Percentiles rank a stretch among this genome's conserved stretches.
phyloP scores from a whole-genome alignment of 345 rosid genomes.

The Citrus inodora region DNA sequence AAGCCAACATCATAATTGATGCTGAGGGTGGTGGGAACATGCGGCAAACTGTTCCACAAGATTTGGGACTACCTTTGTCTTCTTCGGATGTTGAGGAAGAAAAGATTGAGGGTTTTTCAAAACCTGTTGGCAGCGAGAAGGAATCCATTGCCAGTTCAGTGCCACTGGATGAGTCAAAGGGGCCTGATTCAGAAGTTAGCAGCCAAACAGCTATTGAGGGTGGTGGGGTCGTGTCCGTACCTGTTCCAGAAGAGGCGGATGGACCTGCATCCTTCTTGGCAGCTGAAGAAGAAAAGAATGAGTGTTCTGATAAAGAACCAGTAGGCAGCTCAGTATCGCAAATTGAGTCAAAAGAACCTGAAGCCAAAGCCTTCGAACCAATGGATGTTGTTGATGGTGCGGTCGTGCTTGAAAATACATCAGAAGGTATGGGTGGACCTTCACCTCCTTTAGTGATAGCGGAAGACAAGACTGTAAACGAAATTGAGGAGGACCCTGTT shows the following conservation, averaged over 20 bases:
- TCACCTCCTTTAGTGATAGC: conserved; percentile 2
- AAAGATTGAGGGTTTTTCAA: conserved; percentile 8
- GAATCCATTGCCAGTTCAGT: not conserved
- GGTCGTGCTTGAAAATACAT: not conserved
- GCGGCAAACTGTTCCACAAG: conserved; percentile 15
- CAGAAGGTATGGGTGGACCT: not conserved
- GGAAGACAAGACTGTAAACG: conserved; percentile 3
- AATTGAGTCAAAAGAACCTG: not conserved
- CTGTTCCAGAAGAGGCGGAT: conserved; percentile 9
- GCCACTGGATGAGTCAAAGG: not conserved
- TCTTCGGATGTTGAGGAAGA: conserved; percentile 3
- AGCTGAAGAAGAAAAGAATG: conserved; percentile 9
- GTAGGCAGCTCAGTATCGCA: not conserved
- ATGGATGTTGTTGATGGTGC: not conserved
- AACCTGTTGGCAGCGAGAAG: not conserved
- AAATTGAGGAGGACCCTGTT: not conserved
- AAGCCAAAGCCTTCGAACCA: conserved; percentile 7
- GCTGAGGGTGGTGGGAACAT: conserved; percentile 19
- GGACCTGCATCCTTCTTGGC: conserved; percentile 7
- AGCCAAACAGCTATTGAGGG: conserved; percentile 12
- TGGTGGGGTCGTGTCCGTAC: conserved; percentile 20
- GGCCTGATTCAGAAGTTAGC: not conserved
- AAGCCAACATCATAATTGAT: conserved; percentile 2
- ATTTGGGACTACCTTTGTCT: conserved; percentile 7
- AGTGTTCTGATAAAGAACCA: not conserved